These are phyloP conservation scores for Penicillium sp. DNA, from an alignment of 2,329 filamentous ascomycete genomes.

Conservation along the genomic window DNA sequence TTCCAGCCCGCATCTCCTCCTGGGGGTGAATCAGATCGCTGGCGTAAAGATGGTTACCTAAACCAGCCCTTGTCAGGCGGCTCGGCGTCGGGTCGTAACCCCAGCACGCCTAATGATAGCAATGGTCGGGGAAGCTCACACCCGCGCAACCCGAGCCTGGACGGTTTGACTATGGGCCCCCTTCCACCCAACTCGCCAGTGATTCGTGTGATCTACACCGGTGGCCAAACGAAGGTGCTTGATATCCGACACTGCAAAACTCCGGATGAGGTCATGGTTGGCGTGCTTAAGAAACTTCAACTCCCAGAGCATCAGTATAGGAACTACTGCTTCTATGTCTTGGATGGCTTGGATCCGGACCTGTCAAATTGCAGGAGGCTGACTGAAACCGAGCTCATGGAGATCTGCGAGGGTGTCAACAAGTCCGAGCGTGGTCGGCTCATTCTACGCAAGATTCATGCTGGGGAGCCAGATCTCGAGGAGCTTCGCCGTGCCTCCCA, in stretches of 20 bases:
- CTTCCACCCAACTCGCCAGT: slow-evolving; percentile 82
- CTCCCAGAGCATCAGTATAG: slow-evolving; percentile 86
- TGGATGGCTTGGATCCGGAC: slow-evolving; percentile 80
- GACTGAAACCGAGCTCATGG: slow-evolving; percentile 82
- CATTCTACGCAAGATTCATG: slow-evolving; percentile 88
- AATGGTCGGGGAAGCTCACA: slow-evolving; percentile 60
- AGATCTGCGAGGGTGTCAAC: slow-evolving; percentile 81
- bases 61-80: slow-evolving; percentile 54
- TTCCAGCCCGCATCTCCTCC: slow-evolving; percentile 72
- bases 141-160: slow-evolving; percentile 77
- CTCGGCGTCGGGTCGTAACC: slow-evolving; percentile 54
- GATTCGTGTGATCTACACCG: slow-evolving; percentile 89
- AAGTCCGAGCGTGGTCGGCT: slow-evolving; percentile 84
- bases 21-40: slow-evolving; percentile 43
- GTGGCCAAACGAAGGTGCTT: slow-evolving; percentile 86
- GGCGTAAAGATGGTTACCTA: slow-evolving; percentile 55
- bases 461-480: slow-evolving; percentile 80
- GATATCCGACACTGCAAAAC: slow-evolving; percentile 89
- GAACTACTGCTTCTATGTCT: slow-evolving; percentile 95
- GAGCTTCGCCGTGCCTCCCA: slow-evolving; percentile 84
- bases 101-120: slow-evolving; percentile 62
- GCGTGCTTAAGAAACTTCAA: slow-evolving; percentile 82
- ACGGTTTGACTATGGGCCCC: slow-evolving; percentile 80
- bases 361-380: slow-evolving; percentile 76
- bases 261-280: slow-evolving; percentile 87